These are phyloP conservation scores for Apiospora saccharicola DNA, from an alignment of 2,329 filamentous ascomycete species.

Conservation along the genomic window DNA sequence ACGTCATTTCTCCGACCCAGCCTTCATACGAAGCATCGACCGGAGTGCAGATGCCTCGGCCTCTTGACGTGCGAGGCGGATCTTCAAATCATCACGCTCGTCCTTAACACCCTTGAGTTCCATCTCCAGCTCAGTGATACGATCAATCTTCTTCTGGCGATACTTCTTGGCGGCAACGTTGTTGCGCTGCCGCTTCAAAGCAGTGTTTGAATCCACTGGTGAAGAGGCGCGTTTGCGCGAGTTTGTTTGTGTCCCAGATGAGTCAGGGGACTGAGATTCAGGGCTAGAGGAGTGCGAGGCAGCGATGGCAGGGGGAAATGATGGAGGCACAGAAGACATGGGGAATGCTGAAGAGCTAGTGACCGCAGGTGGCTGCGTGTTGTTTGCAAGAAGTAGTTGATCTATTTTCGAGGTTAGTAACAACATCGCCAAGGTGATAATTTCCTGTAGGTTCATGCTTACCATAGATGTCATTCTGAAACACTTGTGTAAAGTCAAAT, in stretches of 20 bases:
- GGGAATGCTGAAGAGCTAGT: slow-evolving; percentile 22
- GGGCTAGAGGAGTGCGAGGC: slow-evolving; percentile 12
- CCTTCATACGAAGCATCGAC: slow-evolving; percentile 52
- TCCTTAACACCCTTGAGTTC: slow-evolving; percentile 64
- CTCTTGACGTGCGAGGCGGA: slow-evolving; percentile 69
- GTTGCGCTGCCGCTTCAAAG: slow-evolving; percentile 70
- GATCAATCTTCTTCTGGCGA: slow-evolving; percentile 74
- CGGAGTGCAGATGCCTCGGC: slow-evolving; percentile 69
- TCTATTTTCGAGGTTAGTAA: slow-evolving; percentile 28
- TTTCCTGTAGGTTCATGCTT: neutral
- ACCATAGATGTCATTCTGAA: slow-evolving; percentile 29
- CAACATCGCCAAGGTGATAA: neutral
- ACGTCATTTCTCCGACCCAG: slow-evolving; percentile 24
- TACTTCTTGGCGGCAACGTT: slow-evolving; percentile 76
- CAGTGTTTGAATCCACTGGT: slow-evolving; percentile 40
- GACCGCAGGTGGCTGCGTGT: slow-evolving; percentile 15
- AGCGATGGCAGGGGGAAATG: neutral
- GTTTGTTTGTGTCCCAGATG: slow-evolving; percentile 18
- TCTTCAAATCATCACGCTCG: slow-evolving; percentile 69
- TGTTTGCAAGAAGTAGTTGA: slow-evolving; percentile 30
- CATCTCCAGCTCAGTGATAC: slow-evolving; percentile 67
- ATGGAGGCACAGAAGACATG: slow-evolving; percentile 20
- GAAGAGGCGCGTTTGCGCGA: slow-evolving; percentile 32
- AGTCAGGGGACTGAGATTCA: slow-evolving; percentile 8
- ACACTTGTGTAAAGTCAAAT: slow-evolving; percentile 28